phyloP scores from a whole-genome alignment of 768 basidiomycete species.

The Lactifluus hygrophoroides region DNA sequence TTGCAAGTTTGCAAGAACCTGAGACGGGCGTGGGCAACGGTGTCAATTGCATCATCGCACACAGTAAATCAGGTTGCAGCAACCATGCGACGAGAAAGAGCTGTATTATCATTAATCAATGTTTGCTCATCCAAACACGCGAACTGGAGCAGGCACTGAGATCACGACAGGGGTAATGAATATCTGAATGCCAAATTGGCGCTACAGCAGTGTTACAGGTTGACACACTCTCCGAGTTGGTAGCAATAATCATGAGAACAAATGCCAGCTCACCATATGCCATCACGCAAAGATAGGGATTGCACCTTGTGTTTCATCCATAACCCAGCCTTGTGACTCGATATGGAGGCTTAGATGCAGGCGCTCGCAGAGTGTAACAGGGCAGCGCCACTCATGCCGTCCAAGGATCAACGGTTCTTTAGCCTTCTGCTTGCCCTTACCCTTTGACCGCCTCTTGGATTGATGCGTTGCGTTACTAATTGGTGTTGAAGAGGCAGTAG shows the following conservation, averaged over 20 bases:
- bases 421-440: constrained; percentile 19
- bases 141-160: background rate
- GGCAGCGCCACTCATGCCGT: constrained; percentile 20
- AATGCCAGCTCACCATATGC: constrained; percentile 2
- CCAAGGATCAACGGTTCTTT: constrained; percentile 6
- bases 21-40: background rate
- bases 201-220: background rate
- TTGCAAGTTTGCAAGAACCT: background rate
- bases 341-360: constrained; percentile 15
- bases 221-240: background rate
- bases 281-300: constrained; percentile 17
- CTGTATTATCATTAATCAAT: constrained; percentile 7
- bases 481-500: background rate
- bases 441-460: constrained; percentile 5
- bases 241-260: background rate
- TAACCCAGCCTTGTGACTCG: constrained; percentile 16
- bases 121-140: background rate
- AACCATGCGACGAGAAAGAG: constrained; percentile 7
- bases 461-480: background rate
- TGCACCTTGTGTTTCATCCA: constrained; percentile 20
- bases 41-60: background rate
- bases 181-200: background rate
- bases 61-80: background rate
- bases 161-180: background rate
- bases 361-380: constrained; percentile 15